Percentiles rank a stretch among this genome's conserved stretches.
Conservation (phyloP, 139 green algal species). For the Zygnema circumcarinatum region DNA sequence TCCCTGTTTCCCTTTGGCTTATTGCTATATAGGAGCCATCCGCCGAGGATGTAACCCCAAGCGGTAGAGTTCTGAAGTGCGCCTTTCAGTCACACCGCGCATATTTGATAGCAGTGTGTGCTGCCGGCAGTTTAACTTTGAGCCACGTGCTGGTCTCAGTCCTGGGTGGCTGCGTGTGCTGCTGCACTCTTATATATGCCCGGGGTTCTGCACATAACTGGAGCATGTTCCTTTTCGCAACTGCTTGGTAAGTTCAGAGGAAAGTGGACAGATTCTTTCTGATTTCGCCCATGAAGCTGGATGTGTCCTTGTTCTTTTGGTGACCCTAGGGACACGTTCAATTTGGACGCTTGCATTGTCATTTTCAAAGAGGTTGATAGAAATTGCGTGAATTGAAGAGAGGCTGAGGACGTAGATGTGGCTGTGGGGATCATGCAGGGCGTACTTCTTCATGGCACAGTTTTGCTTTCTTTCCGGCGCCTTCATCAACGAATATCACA, state of each 20-base stretch:
- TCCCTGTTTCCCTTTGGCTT: not conserved
- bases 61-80: constrained; percentile 20
- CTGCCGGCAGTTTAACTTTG: not conserved
- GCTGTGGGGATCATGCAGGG: constrained; percentile 17
- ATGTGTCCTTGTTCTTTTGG: not conserved
- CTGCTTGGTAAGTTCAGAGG: not conserved
- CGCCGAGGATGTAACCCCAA: not conserved
- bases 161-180: constrained; percentile 28
- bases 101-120: not conserved
- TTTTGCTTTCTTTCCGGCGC: constrained; percentile 12
- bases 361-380: not conserved
- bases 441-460: constrained; percentile 29
- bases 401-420: constrained; percentile 12
- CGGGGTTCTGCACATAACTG: not conserved
- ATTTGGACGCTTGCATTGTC: not conserved
- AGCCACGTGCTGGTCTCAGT: not conserved
- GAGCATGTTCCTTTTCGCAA: not conserved
- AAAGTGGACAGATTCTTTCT: not conserved
- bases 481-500: constrained; percentile 29
- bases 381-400: not conserved
- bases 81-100: constrained; percentile 6
- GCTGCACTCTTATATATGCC: constrained; percentile 12
- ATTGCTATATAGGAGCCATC: not conserved
- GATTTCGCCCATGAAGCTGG: not conserved
- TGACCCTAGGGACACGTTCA: not conserved